phyloP scores from a whole-genome alignment of 306 rosid species.

The Arachis hypogaea region DNA sequence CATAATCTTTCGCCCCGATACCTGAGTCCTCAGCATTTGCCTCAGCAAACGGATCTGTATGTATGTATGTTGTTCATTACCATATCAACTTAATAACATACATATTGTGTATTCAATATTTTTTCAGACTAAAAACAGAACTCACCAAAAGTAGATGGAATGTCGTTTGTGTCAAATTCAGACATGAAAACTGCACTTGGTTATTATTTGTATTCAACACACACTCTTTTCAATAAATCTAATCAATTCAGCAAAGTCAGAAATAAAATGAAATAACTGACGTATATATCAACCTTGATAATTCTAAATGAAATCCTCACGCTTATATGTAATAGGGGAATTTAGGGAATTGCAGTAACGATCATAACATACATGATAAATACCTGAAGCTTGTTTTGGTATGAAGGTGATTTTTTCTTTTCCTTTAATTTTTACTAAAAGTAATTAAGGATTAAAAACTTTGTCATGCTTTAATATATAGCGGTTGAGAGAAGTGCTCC shows the following conservation, averaged over 20 bases:
- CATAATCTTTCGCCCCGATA: conserved; percentile 45
- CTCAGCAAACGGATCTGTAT: conserved; percentile 48
- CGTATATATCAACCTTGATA: background rate
- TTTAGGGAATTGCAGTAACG: too few relatives aligned
- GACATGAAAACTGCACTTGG: conserved; percentile 45
- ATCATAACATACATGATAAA: background rate
- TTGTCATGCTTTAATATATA: background rate
- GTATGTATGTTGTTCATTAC: background rate
- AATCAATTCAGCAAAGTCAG: background rate
- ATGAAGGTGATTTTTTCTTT: background rate
- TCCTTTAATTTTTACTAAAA: too few relatives aligned
- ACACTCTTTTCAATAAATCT: background rate
- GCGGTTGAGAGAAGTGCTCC: conserved; percentile 37
- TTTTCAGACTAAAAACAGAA: too few relatives aligned
- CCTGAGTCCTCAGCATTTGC: conserved; percentile 50
- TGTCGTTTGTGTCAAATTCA: conserved; percentile 24
- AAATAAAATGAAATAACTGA: background rate
- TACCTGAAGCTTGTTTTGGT: background rate
- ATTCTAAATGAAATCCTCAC: too few relatives aligned
- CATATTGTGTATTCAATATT: too few relatives aligned
- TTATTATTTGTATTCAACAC: conserved; percentile 15
- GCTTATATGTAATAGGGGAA: too few relatives aligned
- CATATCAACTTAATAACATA: too few relatives aligned
- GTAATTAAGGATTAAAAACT: background rate
- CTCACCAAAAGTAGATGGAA: conserved; percentile 37